Evolutionary conservation across 176 grass and related monocot genomes (phyloP).

Genomic region (Melocanna baccifera): DNA sequence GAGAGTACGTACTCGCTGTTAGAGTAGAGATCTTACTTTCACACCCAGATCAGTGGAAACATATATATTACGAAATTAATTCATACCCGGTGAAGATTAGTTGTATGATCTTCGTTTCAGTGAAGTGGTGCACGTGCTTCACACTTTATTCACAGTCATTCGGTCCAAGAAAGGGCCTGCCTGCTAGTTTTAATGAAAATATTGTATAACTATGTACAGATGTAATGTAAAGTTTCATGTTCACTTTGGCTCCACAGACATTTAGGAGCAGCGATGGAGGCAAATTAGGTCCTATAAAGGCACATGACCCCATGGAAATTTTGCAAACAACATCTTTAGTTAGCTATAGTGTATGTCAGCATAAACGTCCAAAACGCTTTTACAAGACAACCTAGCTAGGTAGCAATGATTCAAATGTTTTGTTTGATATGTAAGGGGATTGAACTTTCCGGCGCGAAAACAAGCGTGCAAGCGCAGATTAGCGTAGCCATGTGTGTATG

Average conservation of each 20-base stretch:
- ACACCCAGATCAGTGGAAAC: neutral
- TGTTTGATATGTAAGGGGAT: neutral
- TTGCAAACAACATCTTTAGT: conserved; percentile 9
- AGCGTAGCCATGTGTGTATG: too few relatives aligned
- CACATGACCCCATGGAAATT: neutral
- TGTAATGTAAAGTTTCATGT: conserved; percentile 1
- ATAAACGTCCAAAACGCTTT: neutral
- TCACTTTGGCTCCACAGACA: conserved; percentile 25
- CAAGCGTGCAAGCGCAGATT: too few relatives aligned
- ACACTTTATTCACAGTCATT: too few relatives aligned
- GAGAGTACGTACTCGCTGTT: neutral
- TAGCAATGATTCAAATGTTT: conserved; percentile 9
- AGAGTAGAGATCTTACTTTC: neutral
- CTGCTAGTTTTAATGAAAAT: neutral
- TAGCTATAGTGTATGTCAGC: conserved; percentile 9
- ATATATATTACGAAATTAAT: neutral
- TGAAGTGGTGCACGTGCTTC: neutral
- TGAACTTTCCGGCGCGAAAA: too few relatives aligned
- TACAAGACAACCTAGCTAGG: neutral
- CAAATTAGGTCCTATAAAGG: conserved; percentile 14
- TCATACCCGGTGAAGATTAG: neutral
- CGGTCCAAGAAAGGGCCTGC: neutral
- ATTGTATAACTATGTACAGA: conserved; percentile 3
- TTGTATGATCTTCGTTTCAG: neutral
- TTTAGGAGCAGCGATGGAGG: neutral